A percentile compares a stretch with the other conserved stretches of the same genome.
Conservation (phyloP, 805 yeast species). For the Candida endomychidarum region DNA sequence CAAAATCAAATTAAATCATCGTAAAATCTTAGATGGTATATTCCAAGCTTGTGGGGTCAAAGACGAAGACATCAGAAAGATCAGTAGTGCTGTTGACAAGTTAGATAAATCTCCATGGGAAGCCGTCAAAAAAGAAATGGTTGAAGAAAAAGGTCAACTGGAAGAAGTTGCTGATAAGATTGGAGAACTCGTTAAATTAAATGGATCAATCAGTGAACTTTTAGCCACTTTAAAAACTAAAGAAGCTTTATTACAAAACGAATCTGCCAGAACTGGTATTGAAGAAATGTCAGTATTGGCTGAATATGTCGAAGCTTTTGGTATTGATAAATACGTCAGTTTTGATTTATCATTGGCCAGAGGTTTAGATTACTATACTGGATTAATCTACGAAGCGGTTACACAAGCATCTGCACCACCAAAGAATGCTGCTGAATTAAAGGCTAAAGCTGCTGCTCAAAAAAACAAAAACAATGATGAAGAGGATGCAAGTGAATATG, state of each 20-base stretch:
- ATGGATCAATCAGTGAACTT: slow-evolving; percentile 70
- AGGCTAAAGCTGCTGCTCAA: slow-evolving; percentile 35
- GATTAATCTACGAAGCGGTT: slow-evolving; percentile 94
- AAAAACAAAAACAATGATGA: slow-evolving; percentile 25
- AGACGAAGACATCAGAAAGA: slow-evolving; percentile 89
- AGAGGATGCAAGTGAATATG: slow-evolving; percentile 92
- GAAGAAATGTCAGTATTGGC: slow-evolving; percentile 75
- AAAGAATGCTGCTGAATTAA: slow-evolving; percentile 66
- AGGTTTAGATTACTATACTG: slow-evolving; percentile 97
- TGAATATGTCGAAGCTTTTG: slow-evolving; percentile 80
- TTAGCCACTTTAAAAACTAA: slow-evolving; percentile 56
- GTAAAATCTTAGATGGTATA: slow-evolving; percentile 94
- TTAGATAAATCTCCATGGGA: slow-evolving; percentile 96
- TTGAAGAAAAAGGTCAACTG: slow-evolving; percentile 83
- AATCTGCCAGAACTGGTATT: slow-evolving; percentile 76
- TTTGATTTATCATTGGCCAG: slow-evolving; percentile 95
- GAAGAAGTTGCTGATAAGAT: slow-evolving; percentile 91
- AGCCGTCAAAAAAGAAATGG: slow-evolving; percentile 88
- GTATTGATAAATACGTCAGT: slow-evolving; percentile 62
- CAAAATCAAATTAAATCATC: slow-evolving; percentile 90
- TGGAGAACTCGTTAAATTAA: slow-evolving; percentile 85
- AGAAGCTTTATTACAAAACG: slow-evolving; percentile 59
- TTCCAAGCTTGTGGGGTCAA: slow-evolving; percentile 93
- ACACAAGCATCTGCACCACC: slow-evolving; percentile 98
- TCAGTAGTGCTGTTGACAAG: slow-evolving; percentile 95